Conservation (phyloP, 2,329 filamentous ascomycete genomes). For the Arthroderma sp. region DNA sequence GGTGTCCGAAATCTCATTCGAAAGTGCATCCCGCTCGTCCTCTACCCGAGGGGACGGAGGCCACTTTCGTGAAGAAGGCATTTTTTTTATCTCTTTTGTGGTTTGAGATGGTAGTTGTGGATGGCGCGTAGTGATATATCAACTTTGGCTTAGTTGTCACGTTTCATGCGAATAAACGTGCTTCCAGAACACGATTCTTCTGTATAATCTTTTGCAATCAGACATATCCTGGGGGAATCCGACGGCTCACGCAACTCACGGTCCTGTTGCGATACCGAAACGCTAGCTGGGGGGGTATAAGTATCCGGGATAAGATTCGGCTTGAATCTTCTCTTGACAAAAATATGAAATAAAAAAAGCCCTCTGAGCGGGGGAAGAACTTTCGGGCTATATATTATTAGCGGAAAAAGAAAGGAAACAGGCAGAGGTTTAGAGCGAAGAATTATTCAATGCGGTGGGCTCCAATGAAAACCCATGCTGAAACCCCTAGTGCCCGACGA, state of each 20-base stretch:
- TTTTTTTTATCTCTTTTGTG: constrained; percentile 9
- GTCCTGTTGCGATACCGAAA: constrained; percentile 2
- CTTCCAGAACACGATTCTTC: constrained; percentile 8
- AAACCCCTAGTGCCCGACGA: no score
- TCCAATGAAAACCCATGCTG: no score
- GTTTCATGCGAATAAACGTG: constrained; percentile 6
- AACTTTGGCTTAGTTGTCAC: constrained; percentile 3
- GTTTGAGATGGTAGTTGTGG: constrained; percentile 1
- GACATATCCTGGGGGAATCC: constrained; percentile 10
- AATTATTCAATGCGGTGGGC: no score
- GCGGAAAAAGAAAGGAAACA: no score
- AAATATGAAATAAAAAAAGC: not conserved
- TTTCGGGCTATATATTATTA: no score
- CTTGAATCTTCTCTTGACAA: not conserved
- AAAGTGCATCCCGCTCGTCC: constrained; percentile 30
- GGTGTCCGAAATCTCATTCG: constrained; percentile 26
- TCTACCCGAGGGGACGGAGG: constrained; percentile 34
- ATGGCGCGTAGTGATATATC: constrained; percentile 3
- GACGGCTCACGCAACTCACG: constrained; percentile 9
- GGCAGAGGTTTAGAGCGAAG: no score
- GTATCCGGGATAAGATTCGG: constrained; percentile 2
- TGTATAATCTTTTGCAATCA: constrained; percentile 9
- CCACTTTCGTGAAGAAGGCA: constrained; percentile 21
- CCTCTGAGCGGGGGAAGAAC: no score
- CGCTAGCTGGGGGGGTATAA: constrained; percentile 1